Evolutionary conservation across 495 filamentous ascomycete species (phyloP).

Genomic region (Wilcoxina mikolae): DNA sequence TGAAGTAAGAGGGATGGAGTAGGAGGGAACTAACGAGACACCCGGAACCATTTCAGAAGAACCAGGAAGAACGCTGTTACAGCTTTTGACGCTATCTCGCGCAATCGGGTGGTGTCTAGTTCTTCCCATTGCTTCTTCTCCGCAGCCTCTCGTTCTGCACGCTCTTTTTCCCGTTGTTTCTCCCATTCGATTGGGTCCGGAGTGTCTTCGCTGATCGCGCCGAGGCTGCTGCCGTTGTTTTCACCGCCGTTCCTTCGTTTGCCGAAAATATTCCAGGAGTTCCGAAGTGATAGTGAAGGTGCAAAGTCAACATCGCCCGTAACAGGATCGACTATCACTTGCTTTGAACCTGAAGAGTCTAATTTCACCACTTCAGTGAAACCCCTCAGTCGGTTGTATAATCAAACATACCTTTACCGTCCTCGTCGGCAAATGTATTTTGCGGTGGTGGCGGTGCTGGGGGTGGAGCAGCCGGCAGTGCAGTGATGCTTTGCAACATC

Average conservation of each 20-base stretch:
- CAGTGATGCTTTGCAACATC: slow-evolving; percentile 65
- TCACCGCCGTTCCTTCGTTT: slow-evolving; percentile 5
- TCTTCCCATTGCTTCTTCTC: slow-evolving; percentile 41
- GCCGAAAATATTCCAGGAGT: slow-evolving; percentile 24
- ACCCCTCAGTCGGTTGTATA: background rate
- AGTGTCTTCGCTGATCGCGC: background rate
- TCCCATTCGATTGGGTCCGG: slow-evolving; percentile 8
- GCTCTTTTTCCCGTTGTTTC: slow-evolving; percentile 12
- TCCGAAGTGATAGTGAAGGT: slow-evolving; percentile 12
- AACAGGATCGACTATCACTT: slow-evolving; percentile 6
- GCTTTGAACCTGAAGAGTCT: background rate
- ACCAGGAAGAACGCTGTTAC: slow-evolving; percentile 73
- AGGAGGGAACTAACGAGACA: slow-evolving; percentile 55
- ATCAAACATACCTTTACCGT: background rate
- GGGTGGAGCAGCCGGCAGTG: slow-evolving; percentile 23
- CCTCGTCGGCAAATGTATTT: slow-evolving; percentile 2
- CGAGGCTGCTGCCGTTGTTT: slow-evolving; percentile 2
- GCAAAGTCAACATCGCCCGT: slow-evolving; percentile 15
- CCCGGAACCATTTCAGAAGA: slow-evolving; percentile 88
- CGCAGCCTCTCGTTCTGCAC: slow-evolving; percentile 17
- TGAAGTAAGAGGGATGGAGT: background rate
- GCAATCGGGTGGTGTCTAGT: slow-evolving; percentile 58
- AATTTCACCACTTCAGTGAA: background rate
- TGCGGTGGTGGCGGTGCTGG: slow-evolving; percentile 11
- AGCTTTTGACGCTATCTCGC: slow-evolving; percentile 82